Evolutionary conservation across 352 stramenopile genomes (phyloP).

Genomic region (Poterioochromonas sp.): DNA sequence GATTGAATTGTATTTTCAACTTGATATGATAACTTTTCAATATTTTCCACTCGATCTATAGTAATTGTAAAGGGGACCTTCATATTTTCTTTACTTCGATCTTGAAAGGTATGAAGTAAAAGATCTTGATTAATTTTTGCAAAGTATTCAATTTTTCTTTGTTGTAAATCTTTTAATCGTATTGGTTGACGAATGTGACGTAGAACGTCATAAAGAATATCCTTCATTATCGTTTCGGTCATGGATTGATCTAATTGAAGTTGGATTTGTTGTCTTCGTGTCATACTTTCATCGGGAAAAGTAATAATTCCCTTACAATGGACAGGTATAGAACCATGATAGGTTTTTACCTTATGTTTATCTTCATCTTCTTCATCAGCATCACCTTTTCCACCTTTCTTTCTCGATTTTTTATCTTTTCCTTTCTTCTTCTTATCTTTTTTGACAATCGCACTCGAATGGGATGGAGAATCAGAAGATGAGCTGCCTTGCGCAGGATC

Average conservation of each 20-base stretch:
- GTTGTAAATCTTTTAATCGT: neutral
- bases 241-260: neutral
- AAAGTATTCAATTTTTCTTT: neutral
- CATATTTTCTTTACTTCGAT: neutral
- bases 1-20: no score
- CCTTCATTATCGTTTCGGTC: neutral
- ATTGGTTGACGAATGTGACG: neutral
- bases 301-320: no score
- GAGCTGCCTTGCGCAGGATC: neutral
- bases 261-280: neutral
- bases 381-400: no score
- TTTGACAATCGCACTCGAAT: no score
- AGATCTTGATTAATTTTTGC: neutral
- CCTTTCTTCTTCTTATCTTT: no score
- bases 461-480: no score
- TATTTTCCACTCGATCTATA: neutral
- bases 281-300: neutral
- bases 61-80: neutral
- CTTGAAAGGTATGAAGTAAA: neutral
- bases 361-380: no score
- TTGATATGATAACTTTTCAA: neutral
- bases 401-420: no score
- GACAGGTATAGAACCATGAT: no score
- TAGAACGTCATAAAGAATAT: conserved; percentile 1
- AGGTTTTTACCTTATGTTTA: no score